Conservation (phyloP, 2,329 filamentous ascomycete genomes). For the Clathrospora elynae region DNA sequence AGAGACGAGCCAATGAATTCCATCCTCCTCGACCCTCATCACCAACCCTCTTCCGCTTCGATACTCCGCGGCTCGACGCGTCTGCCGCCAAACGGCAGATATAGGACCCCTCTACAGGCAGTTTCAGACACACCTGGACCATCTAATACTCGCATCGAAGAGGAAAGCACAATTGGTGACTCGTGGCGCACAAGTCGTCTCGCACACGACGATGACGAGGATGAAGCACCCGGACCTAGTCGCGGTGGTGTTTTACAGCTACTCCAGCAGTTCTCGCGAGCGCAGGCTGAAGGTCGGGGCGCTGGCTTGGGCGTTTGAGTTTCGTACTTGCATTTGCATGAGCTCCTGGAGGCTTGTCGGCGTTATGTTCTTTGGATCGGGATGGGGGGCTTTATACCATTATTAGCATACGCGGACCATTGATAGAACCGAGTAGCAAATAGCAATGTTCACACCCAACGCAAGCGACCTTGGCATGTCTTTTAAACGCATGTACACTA, state of each 20-base stretch:
- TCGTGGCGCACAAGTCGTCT: slow-evolving; percentile 57
- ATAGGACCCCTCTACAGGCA: slow-evolving; percentile 41
- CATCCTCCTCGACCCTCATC: slow-evolving; percentile 74
- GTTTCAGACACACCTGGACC: slow-evolving; percentile 18
- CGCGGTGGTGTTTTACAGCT: slow-evolving; percentile 67
- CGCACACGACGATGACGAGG: slow-evolving; percentile 55
- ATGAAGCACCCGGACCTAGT: slow-evolving; percentile 50
- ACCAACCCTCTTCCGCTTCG: slow-evolving; percentile 66
- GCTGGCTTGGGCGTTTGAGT: slow-evolving; percentile 42
- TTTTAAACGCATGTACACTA: too few species aligned
- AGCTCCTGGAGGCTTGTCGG: slow-evolving; percentile 1
- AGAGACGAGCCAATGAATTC: slow-evolving; percentile 69
- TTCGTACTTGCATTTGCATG: slow-evolving; percentile 9
- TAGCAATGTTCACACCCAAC: too few species aligned
- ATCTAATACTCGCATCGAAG: slow-evolving; percentile 45
- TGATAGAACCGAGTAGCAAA: slow-evolving; percentile 1
- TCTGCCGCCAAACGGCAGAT: slow-evolving; percentile 56
- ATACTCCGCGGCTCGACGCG: slow-evolving; percentile 51
- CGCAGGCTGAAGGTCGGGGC: slow-evolving; percentile 58
- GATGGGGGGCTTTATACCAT: slow-evolving; percentile 5
- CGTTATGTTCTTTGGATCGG: slow-evolving; percentile 3
- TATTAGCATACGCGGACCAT: slow-evolving; percentile 5
- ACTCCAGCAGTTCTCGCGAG: slow-evolving; percentile 70
- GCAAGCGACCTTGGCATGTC: too few species aligned
- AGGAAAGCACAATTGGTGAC: slow-evolving; percentile 66